Evolutionary conservation across 106 monocot species (phyloP), one percentile per base, ranked within the genome.

Genomic region (Amphibolis antarctica): DNA sequence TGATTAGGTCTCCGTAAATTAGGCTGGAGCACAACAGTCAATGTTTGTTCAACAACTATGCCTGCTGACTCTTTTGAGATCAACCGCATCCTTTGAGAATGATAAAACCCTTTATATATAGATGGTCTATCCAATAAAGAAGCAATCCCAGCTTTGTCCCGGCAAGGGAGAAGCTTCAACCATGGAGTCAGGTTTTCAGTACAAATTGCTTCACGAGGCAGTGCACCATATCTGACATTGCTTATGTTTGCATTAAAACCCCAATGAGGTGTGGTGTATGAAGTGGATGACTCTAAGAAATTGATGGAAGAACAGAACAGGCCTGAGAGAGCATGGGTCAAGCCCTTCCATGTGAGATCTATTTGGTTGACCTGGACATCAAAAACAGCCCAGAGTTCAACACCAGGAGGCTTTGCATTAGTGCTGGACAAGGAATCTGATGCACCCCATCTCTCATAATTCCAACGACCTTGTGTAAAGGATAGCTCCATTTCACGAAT

Each of bases 141-240:
- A 75, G 90, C 96, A 57, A 98, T 53, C 4, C 96, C 96, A 71
- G 86, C 79, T 70, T 87, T 98, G 62, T 98, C 96, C 62, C 90
- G 79, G 58, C 96, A 98, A 22, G 90, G 96, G 29, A 98, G 81
- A 71, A 90, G 86, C 69, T 98, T 98, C 49, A 98, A 82, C 96
- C 96, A 98, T 42, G 96, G 96, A 73, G 96, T 90, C 14, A 98
- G 84, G 76, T 98, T 98, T 69, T 98, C 96, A 11, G 96, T 98
- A 66, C 96, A 90, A 31, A 98, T 87, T 22, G 90, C 96, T 76
- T 98, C 96, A 44, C 96, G 83, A 22, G 90, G 96, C 58, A 98
- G 58, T 65, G 96, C 89, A 50, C 86, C 96, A 85, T 98, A 98
- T 66, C 86, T 74, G 44, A 90, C 18, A 59, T 80, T 79, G 60